Percentiles rank a stretch among this genome's conserved stretches.
These are phyloP conservation scores for Hypoxylon rickii DNA, from an alignment of 495 filamentous ascomycete genomes.

Conservation along the genomic window DNA sequence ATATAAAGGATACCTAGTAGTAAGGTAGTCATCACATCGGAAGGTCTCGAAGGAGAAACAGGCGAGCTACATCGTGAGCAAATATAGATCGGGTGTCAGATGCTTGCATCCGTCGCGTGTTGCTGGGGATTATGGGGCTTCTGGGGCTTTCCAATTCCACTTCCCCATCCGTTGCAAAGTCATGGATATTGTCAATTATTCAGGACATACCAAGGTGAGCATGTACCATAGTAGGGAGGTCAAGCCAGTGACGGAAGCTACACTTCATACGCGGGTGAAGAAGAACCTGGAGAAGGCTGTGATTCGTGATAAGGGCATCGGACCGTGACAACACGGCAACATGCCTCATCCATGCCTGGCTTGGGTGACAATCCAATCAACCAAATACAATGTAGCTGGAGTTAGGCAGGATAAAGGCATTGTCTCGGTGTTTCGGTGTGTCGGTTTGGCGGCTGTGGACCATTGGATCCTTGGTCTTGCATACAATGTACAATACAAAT, in stretches of 20 bases:
- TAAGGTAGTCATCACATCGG: neutral
- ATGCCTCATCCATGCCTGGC: constrained; percentile 33
- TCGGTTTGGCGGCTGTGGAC: constrained; percentile 15
- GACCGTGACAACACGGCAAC: constrained; percentile 33
- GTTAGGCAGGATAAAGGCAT: constrained; percentile 3
- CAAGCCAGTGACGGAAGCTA: constrained; percentile 14
- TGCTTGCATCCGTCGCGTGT: constrained; percentile 28
- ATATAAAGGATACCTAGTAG: too few species aligned
- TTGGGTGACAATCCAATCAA: too few species aligned
- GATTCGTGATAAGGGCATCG: constrained; percentile 27
- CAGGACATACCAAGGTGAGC: too few species aligned
- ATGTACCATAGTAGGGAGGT: neutral
- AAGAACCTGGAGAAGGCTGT: constrained; percentile 14
- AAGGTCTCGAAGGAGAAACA: constrained; percentile 14
- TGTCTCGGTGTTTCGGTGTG: constrained; percentile 30
- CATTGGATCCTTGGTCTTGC: constrained; percentile 13
- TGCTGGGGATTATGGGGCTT: constrained; percentile 4
- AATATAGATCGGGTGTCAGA: constrained; percentile 26
- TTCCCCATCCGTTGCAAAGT: constrained; percentile 11
- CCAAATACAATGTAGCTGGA: neutral
- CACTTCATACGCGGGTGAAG: too few species aligned
- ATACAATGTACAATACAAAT: constrained; percentile 24
- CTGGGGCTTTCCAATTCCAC: constrained; percentile 8
- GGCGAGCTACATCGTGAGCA: constrained; percentile 25
- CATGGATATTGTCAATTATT: too few species aligned